Evolutionary conservation across 352 stramenopile species (phyloP).

Genomic region (Phytophthora ohioensis): DNA sequence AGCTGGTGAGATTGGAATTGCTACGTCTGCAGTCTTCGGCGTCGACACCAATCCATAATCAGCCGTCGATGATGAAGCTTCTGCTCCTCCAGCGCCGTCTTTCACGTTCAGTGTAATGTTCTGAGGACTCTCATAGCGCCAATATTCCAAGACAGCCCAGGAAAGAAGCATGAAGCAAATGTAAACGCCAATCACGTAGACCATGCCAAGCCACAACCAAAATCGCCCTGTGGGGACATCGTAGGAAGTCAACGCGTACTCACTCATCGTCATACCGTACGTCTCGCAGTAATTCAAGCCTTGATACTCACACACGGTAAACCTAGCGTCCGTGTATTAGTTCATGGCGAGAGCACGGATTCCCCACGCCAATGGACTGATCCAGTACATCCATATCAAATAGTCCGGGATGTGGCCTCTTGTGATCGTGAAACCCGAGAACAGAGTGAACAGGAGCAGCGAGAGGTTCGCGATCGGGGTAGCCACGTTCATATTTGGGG

Average conservation of each 20-base stretch:
- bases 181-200: too few species aligned
- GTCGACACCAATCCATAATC: neutral
- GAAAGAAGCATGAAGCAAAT: neutral
- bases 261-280: neutral
- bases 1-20: neutral
- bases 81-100: neutral
- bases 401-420: neutral
- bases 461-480: neutral
- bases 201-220: neutral
- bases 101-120: neutral
- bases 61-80: neutral
- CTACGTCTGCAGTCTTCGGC: neutral
- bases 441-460: neutral
- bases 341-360: neutral
- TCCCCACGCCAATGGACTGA: neutral
- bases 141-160: neutral
- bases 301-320: neutral
- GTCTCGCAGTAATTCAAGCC: too few species aligned
- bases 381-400: conserved; percentile 3
- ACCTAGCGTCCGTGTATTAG: neutral
- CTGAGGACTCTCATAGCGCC: neutral
- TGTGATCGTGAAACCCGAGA: conserved; percentile 6
- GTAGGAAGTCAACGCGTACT: neutral
- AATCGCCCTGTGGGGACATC: neutral
- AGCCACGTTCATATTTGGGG: neutral